Evolutionary conservation across 495 filamentous ascomycete species (phyloP).

Genomic region (Xylaria grammica): DNA sequence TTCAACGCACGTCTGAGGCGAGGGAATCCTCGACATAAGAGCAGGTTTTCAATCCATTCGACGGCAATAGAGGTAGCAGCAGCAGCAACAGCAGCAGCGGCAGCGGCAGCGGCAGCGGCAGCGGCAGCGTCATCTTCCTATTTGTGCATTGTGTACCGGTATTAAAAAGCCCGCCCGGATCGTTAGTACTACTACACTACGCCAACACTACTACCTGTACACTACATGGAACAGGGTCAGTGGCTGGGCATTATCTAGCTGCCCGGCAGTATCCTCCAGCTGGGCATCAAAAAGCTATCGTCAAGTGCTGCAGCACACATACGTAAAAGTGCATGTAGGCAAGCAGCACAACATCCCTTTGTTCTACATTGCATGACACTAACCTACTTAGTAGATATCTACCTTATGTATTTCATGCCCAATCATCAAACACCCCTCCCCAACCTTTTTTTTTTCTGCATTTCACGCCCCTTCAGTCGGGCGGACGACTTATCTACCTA

Average conservation of each 20-base stretch:
- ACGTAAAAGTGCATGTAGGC: neutral
- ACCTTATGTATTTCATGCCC: constrained; percentile 5
- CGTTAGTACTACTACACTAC: no score
- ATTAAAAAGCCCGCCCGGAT: neutral
- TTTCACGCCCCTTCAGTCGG: neutral
- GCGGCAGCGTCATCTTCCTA: neutral
- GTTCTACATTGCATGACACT: no score
- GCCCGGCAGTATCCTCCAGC: no score
- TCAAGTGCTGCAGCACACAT: neutral
- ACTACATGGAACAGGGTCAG: neutral
- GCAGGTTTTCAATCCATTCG: neutral
- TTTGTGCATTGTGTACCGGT: neutral
- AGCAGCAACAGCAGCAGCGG: no score
- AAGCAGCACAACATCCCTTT: no score
- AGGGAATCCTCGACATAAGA: neutral
- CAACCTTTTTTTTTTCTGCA: no score
- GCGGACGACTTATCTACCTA: no score
- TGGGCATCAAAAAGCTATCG: no score
- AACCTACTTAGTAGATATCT: no score
- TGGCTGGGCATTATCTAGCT: constrained; percentile 15
- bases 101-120: neutral
- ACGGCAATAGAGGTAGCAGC: no score
- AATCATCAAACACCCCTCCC: constrained; percentile 3
- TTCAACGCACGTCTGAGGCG: no score
- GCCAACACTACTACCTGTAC: no score